Evolutionary conservation across 352 stramenopile genomes (phyloP).

Genomic region (Phytopythium mirpurense): DNA sequence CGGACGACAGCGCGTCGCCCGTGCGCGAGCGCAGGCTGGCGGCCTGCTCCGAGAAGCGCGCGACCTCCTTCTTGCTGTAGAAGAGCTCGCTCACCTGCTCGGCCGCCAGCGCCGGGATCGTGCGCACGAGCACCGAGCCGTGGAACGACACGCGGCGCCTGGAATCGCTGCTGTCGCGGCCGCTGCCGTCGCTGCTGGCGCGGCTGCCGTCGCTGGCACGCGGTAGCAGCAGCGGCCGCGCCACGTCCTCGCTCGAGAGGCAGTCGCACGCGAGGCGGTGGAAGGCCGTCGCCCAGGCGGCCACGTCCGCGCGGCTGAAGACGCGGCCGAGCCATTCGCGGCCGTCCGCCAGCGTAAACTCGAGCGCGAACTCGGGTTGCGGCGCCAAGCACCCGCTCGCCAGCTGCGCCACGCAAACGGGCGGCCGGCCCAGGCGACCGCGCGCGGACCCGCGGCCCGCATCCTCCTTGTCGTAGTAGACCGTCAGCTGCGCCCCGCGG

Average conservation of each 20-base stretch:
- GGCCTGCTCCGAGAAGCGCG: constrained; percentile 50
- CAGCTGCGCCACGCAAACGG: constrained; percentile 26
- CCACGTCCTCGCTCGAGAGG: constrained; percentile 28
- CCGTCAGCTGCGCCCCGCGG: constrained; percentile 29
- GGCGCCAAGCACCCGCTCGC: constrained; percentile 31
- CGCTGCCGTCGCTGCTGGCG: constrained; percentile 24
- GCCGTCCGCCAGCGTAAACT: constrained; percentile 39
- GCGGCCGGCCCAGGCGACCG: constrained; percentile 9
- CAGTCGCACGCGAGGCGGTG: constrained; percentile 30
- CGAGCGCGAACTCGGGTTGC: constrained; percentile 39
- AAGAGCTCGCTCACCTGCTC: constrained; percentile 55
- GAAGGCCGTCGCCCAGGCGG: constrained; percentile 60
- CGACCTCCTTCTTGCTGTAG: constrained; percentile 59
- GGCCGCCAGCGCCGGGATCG: constrained; percentile 41
- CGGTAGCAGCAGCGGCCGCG: constrained; percentile 1
- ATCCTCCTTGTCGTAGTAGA: constrained; percentile 55
- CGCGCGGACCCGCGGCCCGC: constrained; percentile 14
- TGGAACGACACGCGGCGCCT: constrained; percentile 57
- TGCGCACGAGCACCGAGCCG: constrained; percentile 47
- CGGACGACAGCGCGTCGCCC: constrained; percentile 34
- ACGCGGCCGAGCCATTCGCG: constrained; percentile 39
- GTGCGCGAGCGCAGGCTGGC: constrained; percentile 47
- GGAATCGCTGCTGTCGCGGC: constrained; percentile 8
- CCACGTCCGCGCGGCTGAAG: constrained; percentile 50
- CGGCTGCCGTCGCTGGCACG: constrained; percentile 18